Evolutionary conservation across 2,329 filamentous ascomycete species (phyloP).

Genomic region (Ilyonectria mors-panacis): DNA sequence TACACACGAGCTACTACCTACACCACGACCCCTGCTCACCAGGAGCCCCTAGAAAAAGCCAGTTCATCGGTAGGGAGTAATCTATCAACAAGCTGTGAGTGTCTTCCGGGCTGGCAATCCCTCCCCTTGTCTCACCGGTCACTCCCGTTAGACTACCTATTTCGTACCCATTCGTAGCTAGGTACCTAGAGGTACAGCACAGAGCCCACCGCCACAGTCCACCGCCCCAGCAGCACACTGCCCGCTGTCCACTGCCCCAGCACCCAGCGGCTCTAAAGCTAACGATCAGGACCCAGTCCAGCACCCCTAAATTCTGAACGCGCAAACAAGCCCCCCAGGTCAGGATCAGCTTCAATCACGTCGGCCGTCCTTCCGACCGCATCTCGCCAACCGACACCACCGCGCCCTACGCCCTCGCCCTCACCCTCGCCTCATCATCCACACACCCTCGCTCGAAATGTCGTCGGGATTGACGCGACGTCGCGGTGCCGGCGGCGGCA

Average conservation of each 20-base stretch:
- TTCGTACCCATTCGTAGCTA: not conserved
- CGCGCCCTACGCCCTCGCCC: slow-evolving; percentile 29
- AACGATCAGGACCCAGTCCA: slow-evolving; percentile 37
- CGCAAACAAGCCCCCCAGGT: slow-evolving; percentile 43
- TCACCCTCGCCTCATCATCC: slow-evolving; percentile 29
- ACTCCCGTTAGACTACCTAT: not conserved
- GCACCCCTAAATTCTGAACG: slow-evolving; percentile 49
- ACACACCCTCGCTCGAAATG: slow-evolving; percentile 38
- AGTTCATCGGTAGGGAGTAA: slow-evolving; percentile 1
- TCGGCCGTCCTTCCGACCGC: slow-evolving; percentile 45
- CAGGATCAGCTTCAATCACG: slow-evolving; percentile 46
- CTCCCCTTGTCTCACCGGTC: not conserved
- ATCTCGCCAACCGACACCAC: slow-evolving; percentile 38
- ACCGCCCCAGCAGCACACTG: not conserved
- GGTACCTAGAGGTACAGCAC: not conserved
- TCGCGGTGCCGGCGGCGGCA: slow-evolving; percentile 79
- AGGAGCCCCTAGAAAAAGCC: slow-evolving; percentile 20
- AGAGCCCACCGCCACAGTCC: not conserved
- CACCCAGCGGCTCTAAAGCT: slow-evolving; percentile 33
- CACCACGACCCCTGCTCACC: slow-evolving; percentile 10
- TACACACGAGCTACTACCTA: not conserved
- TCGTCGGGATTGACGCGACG: slow-evolving; percentile 72
- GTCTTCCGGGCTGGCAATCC: not conserved
- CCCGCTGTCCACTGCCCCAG: slow-evolving; percentile 13
- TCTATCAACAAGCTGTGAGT: slow-evolving; percentile 8